These are phyloP conservation scores for Salix suchowensis DNA, from an alignment of 345 rosid genomes.

Conservation along the genomic window DNA sequence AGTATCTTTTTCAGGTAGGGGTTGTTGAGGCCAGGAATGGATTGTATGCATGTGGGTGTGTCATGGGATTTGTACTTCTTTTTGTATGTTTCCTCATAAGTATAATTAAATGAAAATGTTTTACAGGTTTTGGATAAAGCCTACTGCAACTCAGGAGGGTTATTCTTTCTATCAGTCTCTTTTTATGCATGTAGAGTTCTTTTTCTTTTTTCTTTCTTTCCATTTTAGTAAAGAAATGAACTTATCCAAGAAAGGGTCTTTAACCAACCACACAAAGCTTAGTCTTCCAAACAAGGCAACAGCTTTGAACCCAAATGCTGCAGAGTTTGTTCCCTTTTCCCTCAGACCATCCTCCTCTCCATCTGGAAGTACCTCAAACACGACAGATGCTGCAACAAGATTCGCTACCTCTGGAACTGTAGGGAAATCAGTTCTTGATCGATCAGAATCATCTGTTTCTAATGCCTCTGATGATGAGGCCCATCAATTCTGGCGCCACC, in stretches of 20 bases:
- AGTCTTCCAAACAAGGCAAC: conserved; percentile 51
- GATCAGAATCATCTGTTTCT: conserved; percentile 67
- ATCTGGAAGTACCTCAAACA: conserved; percentile 39
- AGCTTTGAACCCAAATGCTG: conserved; percentile 90
- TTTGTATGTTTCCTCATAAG: conserved; percentile 4
- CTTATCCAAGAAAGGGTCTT: conserved; percentile 71
- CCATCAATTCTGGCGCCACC: conserved; percentile 83
- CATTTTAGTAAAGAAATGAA: conserved; percentile 60
- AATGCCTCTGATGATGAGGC: conserved; percentile 92
- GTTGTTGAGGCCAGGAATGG: conserved; percentile 9
- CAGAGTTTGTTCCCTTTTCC: conserved; percentile 83
- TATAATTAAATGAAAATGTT: conserved; percentile 13
- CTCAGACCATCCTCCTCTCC: conserved; percentile 54
- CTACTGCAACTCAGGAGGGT: conserved; percentile 8
- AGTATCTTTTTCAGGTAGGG: conserved; percentile 4
- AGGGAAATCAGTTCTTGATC: conserved; percentile 66
- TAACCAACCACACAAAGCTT: conserved; percentile 53
- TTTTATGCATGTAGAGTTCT: conserved; percentile 25
- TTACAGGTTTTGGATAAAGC: conserved; percentile 67
- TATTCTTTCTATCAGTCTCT: conserved; percentile 1
- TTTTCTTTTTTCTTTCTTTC: conserved; percentile 5
- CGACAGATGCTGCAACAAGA: conserved; percentile 41
- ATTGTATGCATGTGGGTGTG: conserved; percentile 14
- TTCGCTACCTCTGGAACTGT: conserved; percentile 44
- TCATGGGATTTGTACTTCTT: not conserved